Percentiles rank a stretch among this genome's conserved stretches.
Evolutionary conservation across 805 yeast species (phyloP).

Genomic region (Hanseniaspora clermontiae): DNA sequence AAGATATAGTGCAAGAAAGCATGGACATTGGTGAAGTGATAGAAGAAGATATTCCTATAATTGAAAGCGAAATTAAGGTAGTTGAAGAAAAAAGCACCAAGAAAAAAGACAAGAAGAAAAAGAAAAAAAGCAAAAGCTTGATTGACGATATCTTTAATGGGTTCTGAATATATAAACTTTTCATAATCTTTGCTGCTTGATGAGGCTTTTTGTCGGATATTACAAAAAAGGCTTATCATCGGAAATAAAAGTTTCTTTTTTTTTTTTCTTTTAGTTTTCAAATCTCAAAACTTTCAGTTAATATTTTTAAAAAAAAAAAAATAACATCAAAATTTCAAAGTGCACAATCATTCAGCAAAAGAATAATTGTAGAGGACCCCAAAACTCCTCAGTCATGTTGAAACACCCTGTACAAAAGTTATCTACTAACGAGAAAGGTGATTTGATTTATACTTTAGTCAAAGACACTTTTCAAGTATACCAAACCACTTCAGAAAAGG

Average conservation of each 20-base stretch:
- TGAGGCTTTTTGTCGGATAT: not conserved
- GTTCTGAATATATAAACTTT: not conserved
- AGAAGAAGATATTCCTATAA: not conserved
- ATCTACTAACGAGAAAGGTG: constrained; percentile 34
- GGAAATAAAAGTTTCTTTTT: not conserved
- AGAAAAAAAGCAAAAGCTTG: constrained; percentile 5
- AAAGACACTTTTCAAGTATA: constrained; percentile 50
- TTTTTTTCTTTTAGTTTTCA: not conserved
- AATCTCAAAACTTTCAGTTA: not conserved
- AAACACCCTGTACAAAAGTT: constrained; percentile 63
- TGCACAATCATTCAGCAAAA: not conserved
- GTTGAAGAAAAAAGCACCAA: not conserved
- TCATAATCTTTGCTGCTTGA: too few relatives aligned
- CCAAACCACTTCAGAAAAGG: constrained; percentile 24
- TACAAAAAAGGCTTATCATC: not conserved
- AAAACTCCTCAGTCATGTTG: constrained; percentile 26
- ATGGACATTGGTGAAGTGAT: constrained; percentile 8
- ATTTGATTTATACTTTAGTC: constrained; percentile 41
- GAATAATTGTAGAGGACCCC: not conserved
- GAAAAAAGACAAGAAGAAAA: constrained; percentile 3
- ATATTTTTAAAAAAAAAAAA: too few relatives aligned
- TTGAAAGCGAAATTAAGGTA: not conserved
- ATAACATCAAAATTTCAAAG: too few relatives aligned
- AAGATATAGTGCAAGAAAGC: not conserved
- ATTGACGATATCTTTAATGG: constrained; percentile 14